These are phyloP conservation scores for Kwoniella bestiolae DNA, from an alignment of 768 basidiomycete genomes.

Conservation along the genomic window DNA sequence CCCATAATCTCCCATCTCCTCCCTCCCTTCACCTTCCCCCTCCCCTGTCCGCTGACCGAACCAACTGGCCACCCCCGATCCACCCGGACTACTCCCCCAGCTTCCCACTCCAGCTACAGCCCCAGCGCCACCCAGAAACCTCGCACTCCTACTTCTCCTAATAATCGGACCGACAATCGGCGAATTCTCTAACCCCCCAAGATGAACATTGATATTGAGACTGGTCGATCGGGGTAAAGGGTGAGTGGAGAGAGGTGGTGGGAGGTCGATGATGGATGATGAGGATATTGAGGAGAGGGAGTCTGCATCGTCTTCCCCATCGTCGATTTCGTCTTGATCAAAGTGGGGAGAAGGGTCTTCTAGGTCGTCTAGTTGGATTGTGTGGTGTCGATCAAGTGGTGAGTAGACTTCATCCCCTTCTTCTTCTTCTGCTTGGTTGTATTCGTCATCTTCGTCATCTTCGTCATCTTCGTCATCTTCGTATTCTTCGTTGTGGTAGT, in stretches of 20 bases:
- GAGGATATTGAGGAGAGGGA: slow-evolving; percentile 33
- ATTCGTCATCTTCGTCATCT: not conserved
- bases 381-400: not conserved
- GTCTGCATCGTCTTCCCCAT: slow-evolving; percentile 17
- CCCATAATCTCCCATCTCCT: slow-evolving; percentile 22
- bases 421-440: not conserved
- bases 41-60: not conserved
- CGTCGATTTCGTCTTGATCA: not conserved
- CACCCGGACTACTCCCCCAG: slow-evolving; percentile 17
- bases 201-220: slow-evolving; percentile 21
- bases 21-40: slow-evolving; percentile 7
- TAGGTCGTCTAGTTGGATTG: not conserved
- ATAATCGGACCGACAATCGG: slow-evolving; percentile 31
- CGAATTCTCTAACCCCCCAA: slow-evolving; percentile 1
- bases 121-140: no score
- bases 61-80: not conserved
- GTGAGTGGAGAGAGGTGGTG: slow-evolving; percentile 24
- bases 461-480: slow-evolving; percentile 6
- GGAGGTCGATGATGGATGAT: slow-evolving; percentile 49
- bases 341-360: not conserved
- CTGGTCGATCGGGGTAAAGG: slow-evolving; percentile 20
- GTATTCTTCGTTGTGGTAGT: slow-evolving; percentile 3
- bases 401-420: not conserved
- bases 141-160: slow-evolving; percentile 34
- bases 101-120: no score